phyloP scores from a whole-genome alignment of 108 stramenopile genomes.

The Conticribra weissflogii region DNA sequence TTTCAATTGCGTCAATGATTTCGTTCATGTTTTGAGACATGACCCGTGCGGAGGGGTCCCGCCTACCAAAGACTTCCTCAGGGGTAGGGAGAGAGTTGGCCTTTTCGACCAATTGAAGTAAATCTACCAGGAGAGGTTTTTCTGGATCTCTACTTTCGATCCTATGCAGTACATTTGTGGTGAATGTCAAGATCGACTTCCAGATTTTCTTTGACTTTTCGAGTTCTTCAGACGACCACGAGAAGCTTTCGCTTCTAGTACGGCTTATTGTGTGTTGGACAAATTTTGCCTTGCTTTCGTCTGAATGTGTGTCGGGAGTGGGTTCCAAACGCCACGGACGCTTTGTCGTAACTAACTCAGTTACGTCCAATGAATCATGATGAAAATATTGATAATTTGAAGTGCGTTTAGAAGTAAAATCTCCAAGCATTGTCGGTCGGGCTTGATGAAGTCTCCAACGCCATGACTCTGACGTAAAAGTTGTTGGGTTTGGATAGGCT shows the following conservation, averaged over 20 bases:
- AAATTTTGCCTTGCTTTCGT: conserved; percentile 1
- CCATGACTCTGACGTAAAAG: conserved; percentile 52
- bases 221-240: conserved; percentile 39
- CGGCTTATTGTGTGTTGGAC: conserved; percentile 3
- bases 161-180: conserved; percentile 27
- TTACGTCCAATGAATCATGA: conserved; percentile 12
- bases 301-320: conserved; percentile 1
- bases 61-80: conserved; percentile 46
- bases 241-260: conserved; percentile 27
- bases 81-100: conserved; percentile 55
- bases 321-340: conserved; percentile 41
- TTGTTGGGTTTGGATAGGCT: conserved; percentile 37
- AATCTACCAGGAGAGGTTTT: conserved; percentile 32
- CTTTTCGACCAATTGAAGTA: conserved; percentile 42
- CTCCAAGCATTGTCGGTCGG: conserved; percentile 43
- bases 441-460: conserved; percentile 51
- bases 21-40: conserved; percentile 54
- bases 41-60: conserved; percentile 40
- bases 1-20: conserved; percentile 47
- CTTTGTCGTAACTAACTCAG: conserved; percentile 22
- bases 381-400: conserved; percentile 44
- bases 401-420: conserved; percentile 29
- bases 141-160: conserved; percentile 2
- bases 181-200: conserved; percentile 38
- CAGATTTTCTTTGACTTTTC: conserved; percentile 51